These are phyloP conservation scores for Chenopodium berlandieri DNA, from an alignment of 148 eudicot genomes.

Conservation along the genomic window DNA sequence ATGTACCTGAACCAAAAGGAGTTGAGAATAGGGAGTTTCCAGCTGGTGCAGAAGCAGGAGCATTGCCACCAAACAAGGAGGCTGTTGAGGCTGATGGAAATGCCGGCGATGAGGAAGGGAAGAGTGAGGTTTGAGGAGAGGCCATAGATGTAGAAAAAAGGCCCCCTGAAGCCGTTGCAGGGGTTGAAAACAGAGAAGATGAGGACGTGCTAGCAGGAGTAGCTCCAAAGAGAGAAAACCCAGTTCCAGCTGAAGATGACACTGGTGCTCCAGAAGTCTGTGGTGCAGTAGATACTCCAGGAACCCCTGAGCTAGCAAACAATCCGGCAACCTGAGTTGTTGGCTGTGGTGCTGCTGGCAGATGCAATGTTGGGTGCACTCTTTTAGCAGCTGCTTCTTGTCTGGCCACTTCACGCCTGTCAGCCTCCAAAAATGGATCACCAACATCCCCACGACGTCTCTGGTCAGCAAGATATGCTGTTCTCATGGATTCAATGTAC, in stretches of 20 bases:
- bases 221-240: constrained; percentile 46
- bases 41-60: constrained; percentile 49
- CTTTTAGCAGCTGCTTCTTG: constrained; percentile 92
- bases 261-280: constrained; percentile 43
- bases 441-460: constrained; percentile 73
- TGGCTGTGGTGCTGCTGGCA: constrained; percentile 74
- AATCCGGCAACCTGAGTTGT: constrained; percentile 69
- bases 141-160: constrained; percentile 53
- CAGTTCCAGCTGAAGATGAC: constrained; percentile 49
- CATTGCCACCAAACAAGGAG: constrained; percentile 36
- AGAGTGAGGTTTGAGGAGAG: constrained; percentile 59
- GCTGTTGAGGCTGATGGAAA: constrained; percentile 49
- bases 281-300: constrained; percentile 47
- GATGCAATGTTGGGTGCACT: constrained; percentile 81
- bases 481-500: constrained; percentile 91
- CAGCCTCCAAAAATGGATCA: constrained; percentile 95
- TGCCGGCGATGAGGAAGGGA: constrained; percentile 34
- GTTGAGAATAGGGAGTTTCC: constrained; percentile 52
- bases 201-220: constrained; percentile 44
- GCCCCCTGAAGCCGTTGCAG: constrained; percentile 47
- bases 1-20: constrained; percentile 66
- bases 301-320: constrained; percentile 57
- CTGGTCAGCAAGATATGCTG: constrained; percentile 91
- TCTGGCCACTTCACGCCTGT: constrained; percentile 86
- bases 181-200: constrained; percentile 63